phyloP scores from a whole-genome alignment of 257 asterid genomes.

The Solanum pinnatisectum region DNA sequence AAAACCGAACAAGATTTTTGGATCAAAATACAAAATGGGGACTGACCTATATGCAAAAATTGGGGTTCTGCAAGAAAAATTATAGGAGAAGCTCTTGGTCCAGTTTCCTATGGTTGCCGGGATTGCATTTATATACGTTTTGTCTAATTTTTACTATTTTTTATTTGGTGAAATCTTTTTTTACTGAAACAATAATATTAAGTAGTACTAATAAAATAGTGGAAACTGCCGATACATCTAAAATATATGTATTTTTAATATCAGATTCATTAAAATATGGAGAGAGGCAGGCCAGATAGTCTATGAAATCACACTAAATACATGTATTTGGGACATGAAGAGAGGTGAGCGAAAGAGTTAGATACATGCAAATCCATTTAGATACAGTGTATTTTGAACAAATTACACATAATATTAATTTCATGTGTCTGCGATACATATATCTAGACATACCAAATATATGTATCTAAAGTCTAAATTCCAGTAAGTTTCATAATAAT shows the following conservation, averaged over 20 bases:
- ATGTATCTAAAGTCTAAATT: too few relatives aligned
- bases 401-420: too few relatives aligned
- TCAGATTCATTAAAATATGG: background rate
- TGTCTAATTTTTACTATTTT: background rate
- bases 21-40: background rate
- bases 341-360: background rate
- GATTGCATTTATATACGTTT: background rate
- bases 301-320: too few relatives aligned
- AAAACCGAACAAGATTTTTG: background rate
- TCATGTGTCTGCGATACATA: background rate
- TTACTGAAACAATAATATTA: too few relatives aligned
- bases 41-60: background rate
- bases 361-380: background rate
- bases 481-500: too few relatives aligned
- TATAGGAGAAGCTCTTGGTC: background rate
- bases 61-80: background rate
- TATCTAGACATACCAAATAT: too few relatives aligned
- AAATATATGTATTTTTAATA: too few relatives aligned
- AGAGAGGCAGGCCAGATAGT: too few relatives aligned
- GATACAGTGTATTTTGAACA: fast-evolving
- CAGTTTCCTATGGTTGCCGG: background rate
- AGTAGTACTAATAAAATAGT: too few relatives aligned
- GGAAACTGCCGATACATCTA: too few relatives aligned
- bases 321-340: background rate
- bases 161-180: background rate